Base-by-base conservation (phyloP, 345 rosid genomes). In the Chamaenerion angustifolium region DNA sequence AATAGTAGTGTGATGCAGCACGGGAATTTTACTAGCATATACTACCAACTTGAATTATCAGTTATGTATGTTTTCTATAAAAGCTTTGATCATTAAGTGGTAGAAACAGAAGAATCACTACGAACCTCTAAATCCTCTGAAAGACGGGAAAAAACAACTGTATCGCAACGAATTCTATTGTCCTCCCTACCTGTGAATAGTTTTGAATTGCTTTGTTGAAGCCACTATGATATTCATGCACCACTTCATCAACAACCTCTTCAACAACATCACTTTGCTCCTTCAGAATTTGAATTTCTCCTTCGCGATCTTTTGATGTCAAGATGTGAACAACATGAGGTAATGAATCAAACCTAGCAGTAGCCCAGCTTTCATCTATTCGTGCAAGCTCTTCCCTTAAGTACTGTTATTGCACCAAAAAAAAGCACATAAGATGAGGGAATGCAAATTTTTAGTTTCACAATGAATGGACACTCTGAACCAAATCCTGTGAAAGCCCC, bases 201-300 rank as follows among this genome's bases (percentile, higher is more conserved):
- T 93, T 93, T 71, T 93, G 99, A 70, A 93, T 88, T 57, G 99
- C 99, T 72, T 73, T 93, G 70, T 93, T 88, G 74, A 93, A 93
- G 58, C 99, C 99, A 71, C 79, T 58, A 49, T 93, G 99, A 75
- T 93, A 88, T 63, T 96, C 73, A 40, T 93, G 99, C 41, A 93
- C 99, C 47, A 93, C 94, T 77, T 88, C 99, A 73, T 93, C 96
- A n/a, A 93, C 99, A 44, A 93, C 88, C 58, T 93, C 99, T 86
- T 93, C 99, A 25, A 93, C 75, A 48, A 88, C 81, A 68, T 88
- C 95, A 56, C 89, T 80, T 64, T 85, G 94, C 54, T 93, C 95
- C 81, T 75, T 93, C 53, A 93, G 69, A 64, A 68, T 21, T 60
- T 64, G 82, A 61, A 75, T 69, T 54, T 93, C 96, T 56, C 69